Conservation (phyloP, 2,329 filamentous ascomycete species). For the Penicillium sp. region DNA sequence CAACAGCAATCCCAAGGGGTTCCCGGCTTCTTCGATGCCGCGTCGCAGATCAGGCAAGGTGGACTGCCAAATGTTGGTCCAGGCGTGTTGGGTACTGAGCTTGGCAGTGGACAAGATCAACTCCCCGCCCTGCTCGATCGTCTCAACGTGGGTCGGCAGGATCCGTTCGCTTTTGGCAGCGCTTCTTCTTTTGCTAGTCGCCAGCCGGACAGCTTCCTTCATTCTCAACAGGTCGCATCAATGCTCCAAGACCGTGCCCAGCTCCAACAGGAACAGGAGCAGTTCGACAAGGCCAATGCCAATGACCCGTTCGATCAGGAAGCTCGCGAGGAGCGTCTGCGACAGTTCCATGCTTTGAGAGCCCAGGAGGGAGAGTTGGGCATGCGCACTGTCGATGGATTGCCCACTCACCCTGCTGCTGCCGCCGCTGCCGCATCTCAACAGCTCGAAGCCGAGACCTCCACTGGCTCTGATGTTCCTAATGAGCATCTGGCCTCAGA, state of each 20-base stretch:
- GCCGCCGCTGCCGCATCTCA: constrained; percentile 21
- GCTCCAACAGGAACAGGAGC: constrained; percentile 56
- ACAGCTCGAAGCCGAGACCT: constrained; percentile 23
- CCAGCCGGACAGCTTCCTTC: constrained; percentile 44
- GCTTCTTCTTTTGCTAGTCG: constrained; percentile 44
- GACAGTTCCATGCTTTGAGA: constrained; percentile 75
- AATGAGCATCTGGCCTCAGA: constrained; percentile 19
- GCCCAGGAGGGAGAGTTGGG: constrained; percentile 59
- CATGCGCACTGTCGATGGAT: constrained; percentile 35
- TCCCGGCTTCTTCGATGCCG: constrained; percentile 64
- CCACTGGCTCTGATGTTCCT: constrained; percentile 15
- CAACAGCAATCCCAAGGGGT: constrained; percentile 53
- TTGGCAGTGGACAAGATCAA: constrained; percentile 64
- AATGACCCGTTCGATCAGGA: constrained; percentile 47
- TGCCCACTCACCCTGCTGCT: constrained; percentile 39
- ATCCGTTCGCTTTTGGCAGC: constrained; percentile 45
- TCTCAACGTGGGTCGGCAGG: constrained; percentile 53
- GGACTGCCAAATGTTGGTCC: constrained; percentile 33
- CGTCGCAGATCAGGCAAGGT: constrained; percentile 41
- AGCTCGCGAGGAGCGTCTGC: constrained; percentile 61
- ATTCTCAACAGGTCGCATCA: constrained; percentile 53
- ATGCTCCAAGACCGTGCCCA: constrained; percentile 58
- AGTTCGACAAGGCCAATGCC: constrained; percentile 44
- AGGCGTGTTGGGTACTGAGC: constrained; percentile 43
- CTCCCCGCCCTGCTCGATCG: constrained; percentile 59